Conservation (phyloP, 805 yeast genomes). For the Candida insectorum region DNA sequence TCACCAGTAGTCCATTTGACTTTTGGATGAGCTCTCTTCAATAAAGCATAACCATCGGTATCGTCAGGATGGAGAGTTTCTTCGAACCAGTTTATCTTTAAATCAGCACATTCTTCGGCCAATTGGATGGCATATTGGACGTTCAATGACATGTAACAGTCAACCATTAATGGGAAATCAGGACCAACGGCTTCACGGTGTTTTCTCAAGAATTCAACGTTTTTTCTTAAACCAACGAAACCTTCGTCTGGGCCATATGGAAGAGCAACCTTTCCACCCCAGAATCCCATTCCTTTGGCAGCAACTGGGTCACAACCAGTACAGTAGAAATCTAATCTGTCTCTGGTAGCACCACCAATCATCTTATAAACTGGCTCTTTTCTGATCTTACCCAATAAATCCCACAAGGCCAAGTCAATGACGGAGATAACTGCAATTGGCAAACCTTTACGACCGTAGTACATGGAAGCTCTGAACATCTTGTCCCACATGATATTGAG, state of each 20-base stretch:
- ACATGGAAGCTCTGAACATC: slow-evolving; percentile 47
- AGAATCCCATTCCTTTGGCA: slow-evolving; percentile 49
- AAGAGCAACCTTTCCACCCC: slow-evolving; percentile 52
- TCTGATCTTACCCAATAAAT: slow-evolving; percentile 47
- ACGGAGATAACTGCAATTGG: slow-evolving; percentile 47
- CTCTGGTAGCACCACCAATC: slow-evolving; percentile 50
- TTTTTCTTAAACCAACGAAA: slow-evolving; percentile 42
- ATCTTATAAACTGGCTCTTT: slow-evolving; percentile 50
- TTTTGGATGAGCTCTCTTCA: slow-evolving; percentile 46
- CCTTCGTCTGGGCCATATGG: slow-evolving; percentile 53
- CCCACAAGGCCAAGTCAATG: slow-evolving; percentile 50
- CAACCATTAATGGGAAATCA: slow-evolving; percentile 52
- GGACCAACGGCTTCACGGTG: slow-evolving; percentile 48
- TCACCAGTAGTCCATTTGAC: slow-evolving; percentile 52
- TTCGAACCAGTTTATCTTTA: slow-evolving; percentile 52
- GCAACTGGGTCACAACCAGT: slow-evolving; percentile 47
- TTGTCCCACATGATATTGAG: slow-evolving; percentile 46
- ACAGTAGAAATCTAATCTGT: slow-evolving; percentile 45
- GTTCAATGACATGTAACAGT: slow-evolving; percentile 50
- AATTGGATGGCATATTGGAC: slow-evolving; percentile 47
- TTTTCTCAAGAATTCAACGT: slow-evolving; percentile 41
- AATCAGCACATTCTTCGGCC: slow-evolving; percentile 40
- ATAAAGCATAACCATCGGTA: slow-evolving; percentile 43
- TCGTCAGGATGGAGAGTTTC: slow-evolving; percentile 53
- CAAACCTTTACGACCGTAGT: slow-evolving; percentile 49